Evolutionary conservation across 371 early-diverging fungal species (phyloP).

Genomic region (Lichtheimia hyalospora): DNA sequence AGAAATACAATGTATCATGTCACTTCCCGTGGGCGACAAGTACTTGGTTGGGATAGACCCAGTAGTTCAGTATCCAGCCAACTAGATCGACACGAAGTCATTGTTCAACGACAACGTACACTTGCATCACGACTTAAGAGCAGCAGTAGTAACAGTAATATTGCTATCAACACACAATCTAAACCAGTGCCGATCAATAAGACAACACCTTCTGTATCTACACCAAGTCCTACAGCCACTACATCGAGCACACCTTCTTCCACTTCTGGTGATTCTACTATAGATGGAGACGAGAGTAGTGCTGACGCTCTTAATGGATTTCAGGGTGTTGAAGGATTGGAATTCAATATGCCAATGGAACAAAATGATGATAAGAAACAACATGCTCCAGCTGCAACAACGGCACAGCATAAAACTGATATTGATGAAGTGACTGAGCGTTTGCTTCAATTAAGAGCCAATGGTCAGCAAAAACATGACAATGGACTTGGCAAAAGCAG

Average conservation of each 20-base stretch:
- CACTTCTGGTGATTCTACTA: not conserved
- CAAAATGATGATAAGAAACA: not conserved
- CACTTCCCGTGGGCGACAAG: slow-evolving; percentile 51
- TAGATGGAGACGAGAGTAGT: not conserved
- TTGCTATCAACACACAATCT: too few relatives aligned
- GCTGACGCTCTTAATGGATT: not conserved
- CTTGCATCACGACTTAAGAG: slow-evolving; percentile 11
- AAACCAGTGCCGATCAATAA: slow-evolving; percentile 5
- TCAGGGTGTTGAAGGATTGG: not conserved
- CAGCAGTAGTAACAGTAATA: not conserved
- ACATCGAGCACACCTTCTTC: slow-evolving; percentile 18
- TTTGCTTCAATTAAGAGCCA: slow-evolving; percentile 8
- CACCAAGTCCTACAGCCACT: slow-evolving; percentile 9
- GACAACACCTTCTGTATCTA: not conserved
- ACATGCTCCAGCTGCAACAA: not conserved
- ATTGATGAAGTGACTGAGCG: slow-evolving; percentile 14
- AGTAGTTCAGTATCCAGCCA: not conserved
- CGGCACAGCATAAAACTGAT: not conserved
- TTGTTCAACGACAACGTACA: slow-evolving; percentile 9
- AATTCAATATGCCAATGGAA: slow-evolving; percentile 1
- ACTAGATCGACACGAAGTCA: slow-evolving; percentile 6
- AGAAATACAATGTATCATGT: slow-evolving; percentile 58
- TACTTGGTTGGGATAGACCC: slow-evolving; percentile 52
- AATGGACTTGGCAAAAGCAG: not conserved
- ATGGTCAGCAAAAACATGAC: not conserved